Evolutionary conservation across 495 filamentous ascomycete species (phyloP), one percentile per base, ranked within the genome.

Genomic region (Aspergillus carlsbadensis): DNA sequence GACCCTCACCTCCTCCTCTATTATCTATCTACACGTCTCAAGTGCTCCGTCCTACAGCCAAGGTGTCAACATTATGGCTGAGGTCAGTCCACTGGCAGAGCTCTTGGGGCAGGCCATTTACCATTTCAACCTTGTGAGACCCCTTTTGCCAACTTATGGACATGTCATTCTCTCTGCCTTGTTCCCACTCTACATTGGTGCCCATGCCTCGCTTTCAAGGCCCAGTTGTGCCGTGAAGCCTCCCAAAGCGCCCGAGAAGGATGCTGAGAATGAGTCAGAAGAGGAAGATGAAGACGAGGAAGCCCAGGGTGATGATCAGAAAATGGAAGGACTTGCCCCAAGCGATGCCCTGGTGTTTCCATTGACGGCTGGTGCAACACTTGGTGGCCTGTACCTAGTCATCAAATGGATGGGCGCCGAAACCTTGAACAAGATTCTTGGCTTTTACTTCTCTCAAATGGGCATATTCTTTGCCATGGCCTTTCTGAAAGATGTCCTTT

Each of bases 281-380:
- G 78, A 86, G 11, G 81, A 84, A 10, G 81, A 77, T 0, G 77
- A 79, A 13, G 79, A 81, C 5, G 81, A 85, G 8, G 69, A 78
- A 41, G 29, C 33, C 33, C 60, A 66, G 34, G 68, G 72, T 4
- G 54, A 65, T 17, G 59, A 66, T 20, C 75, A 82, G 52, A 82
- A 81, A 48, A 83, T 90, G 71, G 91, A 96, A 59, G 89, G 88
- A 1, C 71, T 98, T 31, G 75, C 78, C 17, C 87, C 90, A 3
- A 86, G 82, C 0, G 94, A 98, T 73, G 94, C 91, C 31, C 78
- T 98, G 60, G 75, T 94, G 70, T 87, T 97, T 47, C 94, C 94
- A 7, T 59, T 97, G n/a, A 71, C 89, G 33, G 93, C 91, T 8
- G 94, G 86, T 5, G 56, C 73, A 2, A 83, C 86, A 0, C 82